Base-by-base conservation (phyloP, 768 basidiomycete species). In the Lactarius deliciosus region DNA sequence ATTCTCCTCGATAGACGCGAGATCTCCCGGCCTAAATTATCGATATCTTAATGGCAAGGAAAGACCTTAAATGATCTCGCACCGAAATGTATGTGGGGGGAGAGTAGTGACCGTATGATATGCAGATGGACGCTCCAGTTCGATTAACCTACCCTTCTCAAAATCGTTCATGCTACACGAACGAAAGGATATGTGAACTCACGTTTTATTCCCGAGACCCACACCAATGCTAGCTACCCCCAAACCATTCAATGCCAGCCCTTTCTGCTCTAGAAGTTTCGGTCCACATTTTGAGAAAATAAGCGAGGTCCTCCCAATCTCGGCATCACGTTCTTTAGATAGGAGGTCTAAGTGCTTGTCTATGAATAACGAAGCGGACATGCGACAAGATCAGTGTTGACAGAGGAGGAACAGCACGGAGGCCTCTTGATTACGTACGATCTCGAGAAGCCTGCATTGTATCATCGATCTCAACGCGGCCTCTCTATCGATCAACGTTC, bases 121-220 rank as follows among this genome's bases (percentile, higher is more conserved):
- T 7, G 93, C 94, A 11, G 85, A 76, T 0, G 94, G 91, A 63
- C 94, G 80, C 74, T 94, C 89, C 7, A 98, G 80, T 76, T 96
- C 94, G 64, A 98, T 84, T 65, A 98, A 78, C 56, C 95, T 96
- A 69, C 71, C 73, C 78, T 83, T 73, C 57, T 69, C 77, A 72
- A 68, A 73, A 57, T 70, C 34, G 22, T 62, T 32, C 16, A 60
- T 40, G 25, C 63, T 47, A 34, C 5, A 34, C 61, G 25, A 18
- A 56, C 32, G 20, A 20, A 34, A 28, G 7, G 25, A 41, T 9
- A 57, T 40, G 5, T 15, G 36, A 45, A 30, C 53, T 55, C 75
- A 96, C 94, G 88, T 95, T 80, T 95, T 96, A 32, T 95, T 96
- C 32, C 94, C 96, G 5, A 98, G 82, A 3, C 96, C 96, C 20